phyloP scores from a whole-genome alignment of 1,284 basidiomycete species.

The Cutaneotrichosporon sp. region DNA sequence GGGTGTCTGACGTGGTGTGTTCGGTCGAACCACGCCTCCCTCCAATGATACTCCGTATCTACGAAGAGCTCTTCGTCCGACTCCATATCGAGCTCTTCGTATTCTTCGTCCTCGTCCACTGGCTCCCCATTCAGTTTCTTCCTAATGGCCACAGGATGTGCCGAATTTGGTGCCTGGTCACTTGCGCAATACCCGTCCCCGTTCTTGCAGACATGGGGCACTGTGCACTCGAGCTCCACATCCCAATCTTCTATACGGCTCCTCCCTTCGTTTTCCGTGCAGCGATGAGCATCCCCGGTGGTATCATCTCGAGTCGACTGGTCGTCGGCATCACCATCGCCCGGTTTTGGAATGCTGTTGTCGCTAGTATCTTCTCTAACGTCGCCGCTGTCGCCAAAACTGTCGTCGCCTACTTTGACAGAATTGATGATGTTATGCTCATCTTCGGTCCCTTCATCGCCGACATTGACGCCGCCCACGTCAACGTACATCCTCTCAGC shows the following conservation, averaged over 20 bases:
- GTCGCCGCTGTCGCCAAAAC: too few species aligned
- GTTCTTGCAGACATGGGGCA: not conserved
- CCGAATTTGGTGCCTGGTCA: not conserved
- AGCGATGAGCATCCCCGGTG: not conserved
- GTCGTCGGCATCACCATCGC: too few species aligned
- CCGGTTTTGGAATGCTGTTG: too few species aligned
- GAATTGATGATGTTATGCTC: too few species aligned
- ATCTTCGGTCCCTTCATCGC: too few species aligned
- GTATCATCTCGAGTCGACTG: too few species aligned
- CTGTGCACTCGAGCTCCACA: conserved; percentile 3
- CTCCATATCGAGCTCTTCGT: not conserved
- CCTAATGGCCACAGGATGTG: not conserved
- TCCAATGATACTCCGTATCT: not conserved
- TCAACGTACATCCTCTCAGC: too few species aligned
- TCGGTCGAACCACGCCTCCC: conserved; percentile 6
- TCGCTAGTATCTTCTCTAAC: too few species aligned
- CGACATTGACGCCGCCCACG: too few species aligned
- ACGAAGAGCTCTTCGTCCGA: not conserved
- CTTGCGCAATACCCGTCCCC: conserved; percentile 2
- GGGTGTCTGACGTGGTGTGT: conserved; percentile 10
- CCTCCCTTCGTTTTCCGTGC: not conserved
- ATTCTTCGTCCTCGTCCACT: not conserved
- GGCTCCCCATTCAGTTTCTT: not conserved
- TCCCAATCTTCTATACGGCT: conserved; percentile 3
- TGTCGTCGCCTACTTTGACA: too few species aligned